Evolutionary conservation across 2,329 filamentous ascomycete genomes (phyloP).

Genomic region (Clonostachys sp.): DNA sequence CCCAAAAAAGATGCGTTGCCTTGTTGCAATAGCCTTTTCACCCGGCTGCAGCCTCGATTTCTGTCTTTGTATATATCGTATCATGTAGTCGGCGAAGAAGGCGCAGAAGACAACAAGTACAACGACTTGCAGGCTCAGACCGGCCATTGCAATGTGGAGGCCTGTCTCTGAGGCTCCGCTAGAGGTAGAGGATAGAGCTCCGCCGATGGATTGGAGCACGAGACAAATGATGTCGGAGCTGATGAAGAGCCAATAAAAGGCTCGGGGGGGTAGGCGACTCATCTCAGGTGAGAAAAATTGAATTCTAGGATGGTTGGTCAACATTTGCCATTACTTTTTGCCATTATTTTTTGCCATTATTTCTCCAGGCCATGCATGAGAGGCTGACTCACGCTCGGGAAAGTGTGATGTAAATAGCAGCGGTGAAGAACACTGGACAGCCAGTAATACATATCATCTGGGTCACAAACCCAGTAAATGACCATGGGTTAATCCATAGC

Average conservation of each 20-base stretch:
- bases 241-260: conserved; percentile 27
- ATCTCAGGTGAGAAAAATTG: conserved; percentile 14
- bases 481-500: conserved; percentile 51
- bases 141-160: conserved; percentile 33
- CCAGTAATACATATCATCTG: conserved; percentile 44
- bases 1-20: conserved; percentile 39
- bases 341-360: conserved; percentile 11
- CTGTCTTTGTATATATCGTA: conserved; percentile 18
- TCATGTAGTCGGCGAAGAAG: conserved; percentile 41
- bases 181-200: conserved; percentile 29
- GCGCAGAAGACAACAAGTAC: conserved; percentile 47
- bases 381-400: conserved; percentile 45
- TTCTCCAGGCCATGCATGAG: conserved; percentile 23
- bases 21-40: conserved; percentile 5
- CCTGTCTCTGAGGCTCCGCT: conserved; percentile 17
- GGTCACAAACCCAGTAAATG: conserved; percentile 54
- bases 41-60: conserved; percentile 2
- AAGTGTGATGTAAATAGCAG: conserved; percentile 13
- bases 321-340: conserved; percentile 13
- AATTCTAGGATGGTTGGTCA: conserved; percentile 9
- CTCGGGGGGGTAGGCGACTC: conserved; percentile 15
- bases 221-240: conserved; percentile 46
- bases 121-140: conserved; percentile 52
- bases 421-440: conserved; percentile 38
- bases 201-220: conserved; percentile 45